Evolutionary conservation across 257 asterid genomes (phyloP).

Genomic region (Mentha longifolia): DNA sequence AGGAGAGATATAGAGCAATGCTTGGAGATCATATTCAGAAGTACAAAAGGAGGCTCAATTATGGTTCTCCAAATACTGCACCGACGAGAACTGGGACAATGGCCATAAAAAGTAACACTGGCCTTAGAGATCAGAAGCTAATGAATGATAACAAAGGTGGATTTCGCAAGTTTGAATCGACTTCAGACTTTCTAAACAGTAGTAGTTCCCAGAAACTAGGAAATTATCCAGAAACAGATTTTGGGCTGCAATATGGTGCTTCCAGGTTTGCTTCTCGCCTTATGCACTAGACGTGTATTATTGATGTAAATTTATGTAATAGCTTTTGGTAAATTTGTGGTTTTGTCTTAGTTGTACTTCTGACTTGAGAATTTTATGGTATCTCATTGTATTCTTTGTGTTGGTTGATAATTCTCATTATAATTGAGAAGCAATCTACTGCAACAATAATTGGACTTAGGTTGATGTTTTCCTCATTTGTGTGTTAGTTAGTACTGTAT

Average conservation of each 20-base stretch:
- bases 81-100: slow-evolving; percentile 51
- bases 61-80: slow-evolving; percentile 62
- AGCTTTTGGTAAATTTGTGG: slow-evolving; percentile 13
- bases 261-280: slow-evolving; percentile 60
- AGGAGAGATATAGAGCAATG: slow-evolving; percentile 89
- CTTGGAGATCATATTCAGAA: slow-evolving; percentile 92
- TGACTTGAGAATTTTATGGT: slow-evolving; percentile 2
- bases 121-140: slow-evolving; percentile 63
- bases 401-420: slow-evolving; percentile 20
- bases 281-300: background rate
- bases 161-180: slow-evolving; percentile 59
- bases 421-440: background rate
- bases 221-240: slow-evolving; percentile 58
- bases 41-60: slow-evolving; percentile 75
- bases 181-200: slow-evolving; percentile 59
- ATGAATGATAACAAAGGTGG: slow-evolving; percentile 67
- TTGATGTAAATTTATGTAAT: slow-evolving; percentile 2
- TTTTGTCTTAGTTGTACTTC: background rate
- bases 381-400: slow-evolving; percentile 11
- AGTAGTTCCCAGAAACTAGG: slow-evolving; percentile 59
- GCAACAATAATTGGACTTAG: background rate
- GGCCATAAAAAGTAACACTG: slow-evolving; percentile 48
- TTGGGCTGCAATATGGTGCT: slow-evolving; percentile 62
- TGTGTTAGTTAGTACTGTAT: background rate
- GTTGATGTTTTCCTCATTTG: background rate